Evolutionary conservation across 1,284 basidiomycete genomes (phyloP).

Genomic region (Cutaneotrichosporon spelunceum): DNA sequence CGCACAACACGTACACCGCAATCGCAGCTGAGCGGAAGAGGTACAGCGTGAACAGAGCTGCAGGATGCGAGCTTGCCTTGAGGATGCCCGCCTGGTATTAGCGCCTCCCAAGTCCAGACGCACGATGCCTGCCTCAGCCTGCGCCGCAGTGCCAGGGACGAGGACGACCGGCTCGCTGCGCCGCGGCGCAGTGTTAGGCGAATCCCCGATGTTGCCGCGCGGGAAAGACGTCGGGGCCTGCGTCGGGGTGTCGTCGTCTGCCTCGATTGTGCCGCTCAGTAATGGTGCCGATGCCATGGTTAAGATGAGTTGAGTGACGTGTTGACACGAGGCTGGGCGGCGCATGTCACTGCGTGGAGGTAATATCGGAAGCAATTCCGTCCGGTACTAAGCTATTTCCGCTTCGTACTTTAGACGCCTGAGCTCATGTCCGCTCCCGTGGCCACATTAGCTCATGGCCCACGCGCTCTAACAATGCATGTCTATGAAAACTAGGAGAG

Average conservation of each 20-base stretch:
- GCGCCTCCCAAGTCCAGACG: conserved; percentile 18
- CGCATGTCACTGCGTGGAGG: not conserved
- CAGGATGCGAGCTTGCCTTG: conserved; percentile 72
- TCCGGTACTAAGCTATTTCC: not conserved
- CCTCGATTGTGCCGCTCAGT: conserved; percentile 51
- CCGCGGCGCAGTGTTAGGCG: conserved; percentile 11
- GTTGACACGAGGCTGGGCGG: not conserved
- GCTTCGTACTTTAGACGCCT: not conserved
- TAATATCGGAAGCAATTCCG: not conserved
- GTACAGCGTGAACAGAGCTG: conserved; percentile 77
- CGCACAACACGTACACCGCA: conserved; percentile 80
- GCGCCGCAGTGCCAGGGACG: conserved; percentile 42
- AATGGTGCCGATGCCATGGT: conserved; percentile 29
- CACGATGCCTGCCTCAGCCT: conserved; percentile 48
- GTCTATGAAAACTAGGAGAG: not conserved
- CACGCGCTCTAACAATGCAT: conserved; percentile 4
- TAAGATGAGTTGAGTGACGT: not conserved
- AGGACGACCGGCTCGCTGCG: conserved; percentile 37
- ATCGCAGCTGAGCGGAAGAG: conserved; percentile 81
- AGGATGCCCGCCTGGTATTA: conserved; percentile 43
- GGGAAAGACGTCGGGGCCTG: conserved; percentile 24
- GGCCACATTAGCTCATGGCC: not conserved
- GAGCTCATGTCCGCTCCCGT: not conserved
- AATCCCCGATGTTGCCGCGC: conserved; percentile 44
- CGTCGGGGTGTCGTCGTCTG: conserved; percentile 43